phyloP scores from a whole-genome alignment of 2,329 filamentous ascomycete genomes.

The Fusarium palustre region DNA sequence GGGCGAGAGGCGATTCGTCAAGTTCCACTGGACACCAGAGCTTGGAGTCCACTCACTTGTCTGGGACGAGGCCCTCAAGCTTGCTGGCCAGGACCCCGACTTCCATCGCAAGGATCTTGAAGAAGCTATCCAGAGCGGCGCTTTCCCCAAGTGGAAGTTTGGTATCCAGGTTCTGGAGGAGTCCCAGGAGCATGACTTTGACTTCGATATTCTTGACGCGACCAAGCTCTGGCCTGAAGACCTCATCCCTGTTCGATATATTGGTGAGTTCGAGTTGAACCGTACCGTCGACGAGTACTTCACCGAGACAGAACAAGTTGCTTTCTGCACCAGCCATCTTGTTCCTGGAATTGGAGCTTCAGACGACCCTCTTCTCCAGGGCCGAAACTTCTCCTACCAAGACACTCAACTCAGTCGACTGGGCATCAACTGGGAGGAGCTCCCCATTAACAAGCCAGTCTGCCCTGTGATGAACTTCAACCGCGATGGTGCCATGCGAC shows the following conservation, averaged over 20 bases:
- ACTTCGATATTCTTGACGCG: slow-evolving; percentile 86
- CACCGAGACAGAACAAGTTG: slow-evolving; percentile 83
- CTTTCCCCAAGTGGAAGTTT: slow-evolving; percentile 82
- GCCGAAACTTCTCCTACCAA: slow-evolving; percentile 75
- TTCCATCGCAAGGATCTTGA: slow-evolving; percentile 84
- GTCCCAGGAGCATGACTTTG: slow-evolving; percentile 78
- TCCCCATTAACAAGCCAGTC: slow-evolving; percentile 81
- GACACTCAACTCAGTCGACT: slow-evolving; percentile 78
- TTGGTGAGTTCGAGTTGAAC: slow-evolving; percentile 84
- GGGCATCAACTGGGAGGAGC: slow-evolving; percentile 79
- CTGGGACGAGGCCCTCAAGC: slow-evolving; percentile 83
- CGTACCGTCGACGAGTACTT: slow-evolving; percentile 85
- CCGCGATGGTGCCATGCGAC: slow-evolving; percentile 78
- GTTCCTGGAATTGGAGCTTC: slow-evolving; percentile 83
- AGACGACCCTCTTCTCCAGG: slow-evolving; percentile 79
- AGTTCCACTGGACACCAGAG: slow-evolving; percentile 81
- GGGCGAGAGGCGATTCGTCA: slow-evolving; percentile 78
- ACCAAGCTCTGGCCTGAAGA: slow-evolving; percentile 91
- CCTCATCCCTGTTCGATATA: slow-evolving; percentile 77
- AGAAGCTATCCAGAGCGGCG: slow-evolving; percentile 78
- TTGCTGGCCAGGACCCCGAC: slow-evolving; percentile 80
- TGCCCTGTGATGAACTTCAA: slow-evolving; percentile 82
- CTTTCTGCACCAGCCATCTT: slow-evolving; percentile 84
- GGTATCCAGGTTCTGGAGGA: slow-evolving; percentile 84
- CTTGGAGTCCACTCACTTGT: slow-evolving; percentile 81